Percentiles rank a stretch among this genome's conserved stretches.
Conservation (phyloP, 129 eudicot genomes). For the Tagetes patula region DNA sequence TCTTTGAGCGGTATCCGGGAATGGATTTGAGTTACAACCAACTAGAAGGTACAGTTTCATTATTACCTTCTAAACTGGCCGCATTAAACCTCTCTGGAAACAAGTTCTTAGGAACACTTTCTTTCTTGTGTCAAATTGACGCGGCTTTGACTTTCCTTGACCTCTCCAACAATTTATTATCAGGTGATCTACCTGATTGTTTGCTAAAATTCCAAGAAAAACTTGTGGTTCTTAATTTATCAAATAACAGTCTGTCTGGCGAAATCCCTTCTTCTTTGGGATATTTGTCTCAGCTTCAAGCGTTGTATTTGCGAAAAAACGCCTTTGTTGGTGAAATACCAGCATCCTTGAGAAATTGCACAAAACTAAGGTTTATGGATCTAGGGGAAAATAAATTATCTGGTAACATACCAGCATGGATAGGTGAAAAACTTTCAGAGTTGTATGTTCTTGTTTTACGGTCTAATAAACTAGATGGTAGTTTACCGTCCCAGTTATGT, state of each 20-base stretch:
- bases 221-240: conserved; percentile 25
- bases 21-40: conserved; percentile 29
- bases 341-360: conserved; percentile 19
- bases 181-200: conserved; percentile 26
- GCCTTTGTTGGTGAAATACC: conserved; percentile 33
- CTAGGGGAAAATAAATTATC: conserved; percentile 23
- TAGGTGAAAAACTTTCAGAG: conserved; percentile 14
- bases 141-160: not conserved
- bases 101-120: conserved; percentile 31
- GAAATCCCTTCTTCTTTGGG: conserved; percentile 29
- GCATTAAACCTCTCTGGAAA: conserved; percentile 31
- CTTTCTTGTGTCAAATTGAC: conserved; percentile 8
- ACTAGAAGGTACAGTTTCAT: conserved; percentile 1
- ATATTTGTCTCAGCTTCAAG: not conserved
- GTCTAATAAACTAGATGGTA: conserved; percentile 24
- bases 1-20: not conserved
- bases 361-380: conserved; percentile 21
- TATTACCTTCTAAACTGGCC: not conserved
- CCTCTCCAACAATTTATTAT: conserved; percentile 28
- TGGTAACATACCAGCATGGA: conserved; percentile 34
- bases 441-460: conserved; percentile 24
- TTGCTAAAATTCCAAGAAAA: not conserved
- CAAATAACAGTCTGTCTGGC: conserved; percentile 25
- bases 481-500: conserved; percentile 31
- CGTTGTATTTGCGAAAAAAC: conserved; percentile 21